Conservation (phyloP, 2,329 filamentous ascomycete species). For the Colletotrichum sp. region DNA sequence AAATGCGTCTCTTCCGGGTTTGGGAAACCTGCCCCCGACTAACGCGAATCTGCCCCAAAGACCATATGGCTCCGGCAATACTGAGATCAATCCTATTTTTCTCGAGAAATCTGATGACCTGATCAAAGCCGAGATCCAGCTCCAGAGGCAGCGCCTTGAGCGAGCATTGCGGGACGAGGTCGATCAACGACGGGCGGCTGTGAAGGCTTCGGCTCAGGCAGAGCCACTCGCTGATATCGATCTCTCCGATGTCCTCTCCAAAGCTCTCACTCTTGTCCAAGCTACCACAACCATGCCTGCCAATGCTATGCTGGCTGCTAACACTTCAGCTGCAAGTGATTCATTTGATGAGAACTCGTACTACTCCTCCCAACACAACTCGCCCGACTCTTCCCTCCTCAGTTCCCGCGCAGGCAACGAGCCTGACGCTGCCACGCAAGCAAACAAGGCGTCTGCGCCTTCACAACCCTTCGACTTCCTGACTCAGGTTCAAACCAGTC, state of each 20-base stretch:
- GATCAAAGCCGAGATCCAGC: slow-evolving; percentile 79
- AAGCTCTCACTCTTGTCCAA: slow-evolving; percentile 74
- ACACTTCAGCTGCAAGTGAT: slow-evolving; percentile 71
- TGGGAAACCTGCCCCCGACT: slow-evolving; percentile 24
- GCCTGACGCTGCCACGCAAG: slow-evolving; percentile 37
- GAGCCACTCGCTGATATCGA: slow-evolving; percentile 69
- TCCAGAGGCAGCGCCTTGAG: slow-evolving; percentile 84
- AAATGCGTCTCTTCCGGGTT: slow-evolving; percentile 32
- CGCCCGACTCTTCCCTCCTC: slow-evolving; percentile 58
- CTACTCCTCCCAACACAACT: slow-evolving; percentile 93
- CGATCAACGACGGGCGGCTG: slow-evolving; percentile 61
- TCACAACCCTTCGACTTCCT: slow-evolving; percentile 4
- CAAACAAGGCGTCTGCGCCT: slow-evolving; percentile 18
- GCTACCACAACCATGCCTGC: slow-evolving; percentile 64
- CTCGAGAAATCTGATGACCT: slow-evolving; percentile 86
- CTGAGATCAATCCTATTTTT: slow-evolving; percentile 81
- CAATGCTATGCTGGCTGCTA: slow-evolving; percentile 56
- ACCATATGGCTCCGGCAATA: slow-evolving; percentile 52
- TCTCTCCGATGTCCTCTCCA: slow-evolving; percentile 73
- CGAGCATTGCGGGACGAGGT: slow-evolving; percentile 77
- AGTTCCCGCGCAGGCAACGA: slow-evolving; percentile 54
- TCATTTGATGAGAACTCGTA: slow-evolving; percentile 94
- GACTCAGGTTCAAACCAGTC: not conserved
- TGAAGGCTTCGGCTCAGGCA: slow-evolving; percentile 46
- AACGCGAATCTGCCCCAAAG: slow-evolving; percentile 40